phyloP scores from a whole-genome alignment of 129 eudicot species.

The Arctium lappa region DNA sequence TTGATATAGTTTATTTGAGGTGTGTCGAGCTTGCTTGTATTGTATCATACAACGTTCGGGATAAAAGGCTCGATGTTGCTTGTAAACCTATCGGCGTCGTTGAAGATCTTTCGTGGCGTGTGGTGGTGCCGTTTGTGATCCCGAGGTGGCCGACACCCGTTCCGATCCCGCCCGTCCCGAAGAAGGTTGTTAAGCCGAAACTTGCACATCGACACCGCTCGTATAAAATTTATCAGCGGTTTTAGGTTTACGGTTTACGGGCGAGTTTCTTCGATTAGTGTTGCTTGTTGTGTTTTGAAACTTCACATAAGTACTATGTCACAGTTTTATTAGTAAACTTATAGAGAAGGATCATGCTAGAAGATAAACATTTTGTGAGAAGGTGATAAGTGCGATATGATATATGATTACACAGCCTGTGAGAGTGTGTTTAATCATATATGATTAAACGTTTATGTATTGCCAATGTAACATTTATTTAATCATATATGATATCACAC shows the following conservation, averaged over 20 bases:
- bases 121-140: constrained; percentile 51
- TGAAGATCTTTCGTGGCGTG: constrained; percentile 56
- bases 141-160: constrained; percentile 58
- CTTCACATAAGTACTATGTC: constrained; percentile 9
- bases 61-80: constrained; percentile 37
- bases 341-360: no score
- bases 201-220: constrained; percentile 15
- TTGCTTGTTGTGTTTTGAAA: constrained; percentile 7
- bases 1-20: constrained; percentile 38
- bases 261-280: constrained; percentile 12
- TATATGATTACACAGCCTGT: no score
- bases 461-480: no score
- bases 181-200: constrained; percentile 16
- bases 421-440: no score
- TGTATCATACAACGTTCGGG: constrained; percentile 34
- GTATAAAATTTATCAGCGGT: constrained; percentile 2
- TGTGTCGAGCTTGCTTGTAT: constrained; percentile 48
- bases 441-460: no score
- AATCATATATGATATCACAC: no score
- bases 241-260: background rate
- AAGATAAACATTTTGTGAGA: no score
- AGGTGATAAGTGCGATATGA: no score
- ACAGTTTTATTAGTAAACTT: background rate
- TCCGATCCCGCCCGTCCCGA: constrained; percentile 32
- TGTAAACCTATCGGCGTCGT: constrained; percentile 37